phyloP scores from a whole-genome alignment of 78 protist genomes.

The Reticulomyxa filosa region DNA sequence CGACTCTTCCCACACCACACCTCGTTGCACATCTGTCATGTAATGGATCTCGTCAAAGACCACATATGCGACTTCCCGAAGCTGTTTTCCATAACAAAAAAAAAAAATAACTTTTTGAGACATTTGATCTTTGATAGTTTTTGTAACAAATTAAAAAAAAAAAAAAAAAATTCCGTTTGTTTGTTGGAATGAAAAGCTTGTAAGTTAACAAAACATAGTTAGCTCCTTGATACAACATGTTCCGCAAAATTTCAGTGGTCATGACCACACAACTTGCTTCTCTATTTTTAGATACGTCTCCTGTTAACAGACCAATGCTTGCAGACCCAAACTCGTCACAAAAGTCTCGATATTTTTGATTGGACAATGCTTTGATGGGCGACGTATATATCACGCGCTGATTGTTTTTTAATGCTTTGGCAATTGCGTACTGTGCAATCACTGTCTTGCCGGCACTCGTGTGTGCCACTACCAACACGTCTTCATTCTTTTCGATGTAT shows the following conservation, averaged over 20 bases:
- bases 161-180: too few relatives aligned
- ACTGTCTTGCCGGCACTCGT: conserved; percentile 92
- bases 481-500: conserved; percentile 24
- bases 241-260: conserved; percentile 78
- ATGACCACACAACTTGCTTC: conserved; percentile 71
- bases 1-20: conserved; percentile 85
- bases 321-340: conserved; percentile 5
- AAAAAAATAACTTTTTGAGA: too few relatives aligned
- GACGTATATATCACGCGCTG: conserved; percentile 81
- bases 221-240: too few relatives aligned
- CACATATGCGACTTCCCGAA: conserved; percentile 60
- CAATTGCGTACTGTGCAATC: conserved; percentile 83
- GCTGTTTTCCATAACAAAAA: too few relatives aligned
- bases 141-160: too few relatives aligned
- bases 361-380: conserved; percentile 84
- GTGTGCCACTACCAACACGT: conserved; percentile 81
- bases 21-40: conserved; percentile 53
- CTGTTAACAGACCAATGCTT: conserved; percentile 80
- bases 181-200: too few relatives aligned
- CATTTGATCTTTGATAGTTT: too few relatives aligned
- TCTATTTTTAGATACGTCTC: conserved; percentile 72
- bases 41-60: conserved; percentile 75
- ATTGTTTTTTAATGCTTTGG: conserved; percentile 28
- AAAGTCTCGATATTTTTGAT: conserved; percentile 79
- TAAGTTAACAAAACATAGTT: too few relatives aligned